Evolutionary conservation across 1,139 yeast species (phyloP), one percentile per base, ranked within the genome.

Genomic region (Pichia norvegensis): DNA sequence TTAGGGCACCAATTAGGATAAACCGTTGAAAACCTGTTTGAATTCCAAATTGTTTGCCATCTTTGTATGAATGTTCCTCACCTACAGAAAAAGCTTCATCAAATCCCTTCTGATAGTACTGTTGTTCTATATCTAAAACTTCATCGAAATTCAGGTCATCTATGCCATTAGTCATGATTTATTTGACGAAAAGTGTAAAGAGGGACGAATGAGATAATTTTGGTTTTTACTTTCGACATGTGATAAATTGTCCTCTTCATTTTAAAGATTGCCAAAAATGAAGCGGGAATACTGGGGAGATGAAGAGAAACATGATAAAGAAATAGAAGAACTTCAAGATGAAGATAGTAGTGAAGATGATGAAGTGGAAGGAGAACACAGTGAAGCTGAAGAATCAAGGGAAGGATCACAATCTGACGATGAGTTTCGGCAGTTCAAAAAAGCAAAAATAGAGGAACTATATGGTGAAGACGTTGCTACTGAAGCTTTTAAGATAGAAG

Each of bases 21-120:
- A 73, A 74, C 46, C 79, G 58, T 56, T 77, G 82, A 53, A 74
- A 76, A 2, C 81, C 81, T 0, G 81, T 76, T 55, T 77, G 82
- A 46, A 72, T 71, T 0, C 82, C 82, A 49, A 68, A 71, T 51
- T 73, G 74, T 55, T 74, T 75, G 0, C 81, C 81, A 53, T 76
- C 81, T 4, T 62, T 51, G 38, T 58, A 63, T 50, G 74, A 76
- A 38, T 69, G 67, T 6, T 38, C 27, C 13, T 31, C 11, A 8
- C 46, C 38, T 62, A 68, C 44, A 71, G 78, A 21, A 66, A 61
- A 52, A 2, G 81, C 81, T 46, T 74, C 77, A 42, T 56, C 47
- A 52, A 61, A 74, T 1, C 81, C 80, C 46, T 68, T 65, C 22
- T 65, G 57, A 54, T 76, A 76, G 53, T 64, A 70, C 29, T 70